Percentiles rank a stretch among this genome's conserved stretches.
Conservation (phyloP, 129 eudicot genomes). For the Chrysanthemum makinoi region DNA sequence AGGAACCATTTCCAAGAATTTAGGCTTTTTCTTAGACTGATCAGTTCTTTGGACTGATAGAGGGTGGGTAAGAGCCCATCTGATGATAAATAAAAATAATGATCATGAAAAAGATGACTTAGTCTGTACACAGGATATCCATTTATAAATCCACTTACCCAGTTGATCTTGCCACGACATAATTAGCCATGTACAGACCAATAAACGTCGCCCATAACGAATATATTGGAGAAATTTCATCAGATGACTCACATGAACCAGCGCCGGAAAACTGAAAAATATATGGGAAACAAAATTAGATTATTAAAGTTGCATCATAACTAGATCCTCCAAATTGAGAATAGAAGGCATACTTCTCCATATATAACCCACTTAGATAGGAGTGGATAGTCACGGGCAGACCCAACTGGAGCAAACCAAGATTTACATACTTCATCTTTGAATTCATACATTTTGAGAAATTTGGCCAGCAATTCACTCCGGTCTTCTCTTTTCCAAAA, state of each 20-base stretch:
- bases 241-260: constrained; percentile 79
- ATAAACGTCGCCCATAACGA: constrained; percentile 97
- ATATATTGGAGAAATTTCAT: constrained; percentile 92
- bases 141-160: constrained; percentile 52
- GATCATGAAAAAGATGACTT: neutral
- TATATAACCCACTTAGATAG: constrained; percentile 96
- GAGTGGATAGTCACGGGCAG: constrained; percentile 96
- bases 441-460: constrained; percentile 77
- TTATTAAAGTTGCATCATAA: neutral
- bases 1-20: constrained; percentile 96
- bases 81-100: constrained; percentile 29
- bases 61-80: constrained; percentile 99
- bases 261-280: constrained; percentile 58
- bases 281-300: constrained; percentile 5
- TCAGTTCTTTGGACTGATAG: constrained; percentile 65
- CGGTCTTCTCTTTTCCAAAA: constrained; percentile 81
- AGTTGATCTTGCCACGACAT: constrained; percentile 87
- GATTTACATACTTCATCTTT: constrained; percentile 91
- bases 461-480: constrained; percentile 68
- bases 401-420: constrained; percentile 99
- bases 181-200: constrained; percentile 91
- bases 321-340: constrained; percentile 2
- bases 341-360: constrained; percentile 64
- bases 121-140: neutral
- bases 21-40: constrained; percentile 78